A percentile compares a stretch with the other conserved stretches of the same genome.
Evolutionary conservation across 164 flowering plant genomes (phyloP).

Genomic region (Vitis riparia): DNA sequence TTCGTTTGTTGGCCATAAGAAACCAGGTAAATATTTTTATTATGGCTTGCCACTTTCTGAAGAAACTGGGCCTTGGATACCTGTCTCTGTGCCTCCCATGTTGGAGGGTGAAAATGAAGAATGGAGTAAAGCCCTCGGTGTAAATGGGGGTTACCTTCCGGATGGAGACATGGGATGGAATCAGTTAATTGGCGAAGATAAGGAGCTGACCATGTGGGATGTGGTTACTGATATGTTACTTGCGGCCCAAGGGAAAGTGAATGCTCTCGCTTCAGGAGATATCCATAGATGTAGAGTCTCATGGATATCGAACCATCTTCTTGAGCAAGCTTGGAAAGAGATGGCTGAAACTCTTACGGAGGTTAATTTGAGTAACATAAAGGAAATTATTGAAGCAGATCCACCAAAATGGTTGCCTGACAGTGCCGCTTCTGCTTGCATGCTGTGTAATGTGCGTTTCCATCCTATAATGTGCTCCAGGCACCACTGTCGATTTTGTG

Average conservation of each 20-base stretch:
- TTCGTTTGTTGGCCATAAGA: slow-evolving; percentile 18
- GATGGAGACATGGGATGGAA: slow-evolving; percentile 87
- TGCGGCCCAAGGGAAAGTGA: slow-evolving; percentile 79
- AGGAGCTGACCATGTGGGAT: slow-evolving; percentile 97
- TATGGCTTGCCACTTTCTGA: slow-evolving; percentile 80
- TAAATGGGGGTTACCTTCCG: slow-evolving; percentile 78
- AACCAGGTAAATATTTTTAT: slow-evolving; percentile 59
- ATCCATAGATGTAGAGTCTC: slow-evolving; percentile 34
- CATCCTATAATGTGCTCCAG: slow-evolving; percentile 96
- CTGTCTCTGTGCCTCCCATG: slow-evolving; percentile 98
- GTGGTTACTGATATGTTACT: slow-evolving; percentile 84
- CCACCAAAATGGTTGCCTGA: slow-evolving; percentile 96
- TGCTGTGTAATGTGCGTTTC: slow-evolving; percentile 85
- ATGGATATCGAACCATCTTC: slow-evolving; percentile 58
- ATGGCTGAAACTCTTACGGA: slow-evolving; percentile 93
- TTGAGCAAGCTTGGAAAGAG: slow-evolving; percentile 96
- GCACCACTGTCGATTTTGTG: slow-evolving; percentile 94
- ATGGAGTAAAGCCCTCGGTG: slow-evolving; percentile 54
- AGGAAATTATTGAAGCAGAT: slow-evolving; percentile 75
- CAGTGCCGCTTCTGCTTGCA: slow-evolving; percentile 87
- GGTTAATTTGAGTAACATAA: slow-evolving; percentile 50
- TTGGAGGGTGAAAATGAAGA: slow-evolving; percentile 65
- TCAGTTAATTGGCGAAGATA: slow-evolving; percentile 55
- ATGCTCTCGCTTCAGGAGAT: slow-evolving; percentile 65
- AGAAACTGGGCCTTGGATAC: slow-evolving; percentile 96